These are phyloP conservation scores for Cyberlindnera mrakii DNA, from an alignment of 805 yeast genomes.

Conservation along the genomic window DNA sequence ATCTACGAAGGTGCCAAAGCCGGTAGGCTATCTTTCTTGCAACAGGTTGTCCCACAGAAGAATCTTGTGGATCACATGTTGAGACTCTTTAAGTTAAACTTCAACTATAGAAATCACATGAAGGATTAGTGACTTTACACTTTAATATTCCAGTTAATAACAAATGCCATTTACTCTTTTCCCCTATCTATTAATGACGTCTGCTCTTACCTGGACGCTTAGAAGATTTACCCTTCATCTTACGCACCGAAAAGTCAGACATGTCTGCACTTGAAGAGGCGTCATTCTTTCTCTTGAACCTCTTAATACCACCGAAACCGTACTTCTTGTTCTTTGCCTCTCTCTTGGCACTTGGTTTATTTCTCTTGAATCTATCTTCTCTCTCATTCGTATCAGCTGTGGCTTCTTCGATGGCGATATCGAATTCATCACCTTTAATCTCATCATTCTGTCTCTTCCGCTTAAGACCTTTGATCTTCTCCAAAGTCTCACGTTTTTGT, in stretches of 20 bases:
- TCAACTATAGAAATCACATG: constrained; percentile 18
- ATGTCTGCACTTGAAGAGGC: constrained; percentile 67
- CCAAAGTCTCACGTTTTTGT: constrained; percentile 86
- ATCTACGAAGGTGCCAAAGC: constrained; percentile 20
- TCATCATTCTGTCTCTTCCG: constrained; percentile 80
- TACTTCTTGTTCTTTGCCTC: constrained; percentile 66
- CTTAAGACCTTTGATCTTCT: constrained; percentile 85
- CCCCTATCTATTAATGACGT: constrained; percentile 27
- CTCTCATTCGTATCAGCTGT: constrained; percentile 38
- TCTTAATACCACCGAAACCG: constrained; percentile 75
- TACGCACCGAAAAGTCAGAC: constrained; percentile 45
- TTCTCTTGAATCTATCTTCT: constrained; percentile 35
- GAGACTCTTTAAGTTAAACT: constrained; percentile 16
- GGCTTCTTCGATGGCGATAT: constrained; percentile 86
- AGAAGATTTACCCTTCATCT: constrained; percentile 42
- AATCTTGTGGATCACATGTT: constrained; percentile 12
- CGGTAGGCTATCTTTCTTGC: constrained; percentile 4
- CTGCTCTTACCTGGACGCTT: constrained; percentile 52
- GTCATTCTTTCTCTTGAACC: constrained; percentile 67
- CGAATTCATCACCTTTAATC: constrained; percentile 68
- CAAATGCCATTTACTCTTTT: background rate
- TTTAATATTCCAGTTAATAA: background rate
- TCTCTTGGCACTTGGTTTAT: constrained; percentile 59
- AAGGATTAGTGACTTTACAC: no score
- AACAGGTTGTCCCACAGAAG: constrained; percentile 8